Percentiles rank a stretch among this genome's conserved stretches.
These are phyloP conservation scores for Termitomyces sp. DNA, from an alignment of 768 basidiomycete species.

Conservation along the genomic window DNA sequence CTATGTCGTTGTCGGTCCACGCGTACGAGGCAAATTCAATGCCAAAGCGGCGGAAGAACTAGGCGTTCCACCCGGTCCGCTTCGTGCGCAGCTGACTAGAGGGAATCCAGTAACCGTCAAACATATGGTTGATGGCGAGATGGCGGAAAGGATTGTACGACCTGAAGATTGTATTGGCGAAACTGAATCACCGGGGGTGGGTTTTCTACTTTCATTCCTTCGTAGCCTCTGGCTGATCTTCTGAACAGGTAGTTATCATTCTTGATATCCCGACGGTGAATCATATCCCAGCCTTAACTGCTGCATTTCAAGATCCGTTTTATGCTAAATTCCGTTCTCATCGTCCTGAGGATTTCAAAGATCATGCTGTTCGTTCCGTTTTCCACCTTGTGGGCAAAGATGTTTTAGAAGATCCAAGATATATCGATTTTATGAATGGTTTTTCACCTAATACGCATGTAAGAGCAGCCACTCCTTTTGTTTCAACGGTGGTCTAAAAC, in stretches of 20 bases:
- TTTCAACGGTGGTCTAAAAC: neutral
- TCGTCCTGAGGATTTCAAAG: constrained; percentile 32
- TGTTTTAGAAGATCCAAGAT: constrained; percentile 68
- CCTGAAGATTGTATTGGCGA: constrained; percentile 62
- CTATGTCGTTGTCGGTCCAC: constrained; percentile 51
- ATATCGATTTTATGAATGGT: constrained; percentile 66
- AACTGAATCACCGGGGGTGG: constrained; percentile 45
- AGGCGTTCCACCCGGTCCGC: constrained; percentile 56
- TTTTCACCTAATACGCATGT: constrained; percentile 66
- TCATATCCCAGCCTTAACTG: constrained; percentile 50
- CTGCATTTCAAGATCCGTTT: constrained; percentile 43
- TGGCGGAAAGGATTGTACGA: constrained; percentile 43
- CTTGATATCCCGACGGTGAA: constrained; percentile 66
- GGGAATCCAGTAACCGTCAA: constrained; percentile 63
- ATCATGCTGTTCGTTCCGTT: constrained; percentile 47
- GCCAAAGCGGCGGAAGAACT: constrained; percentile 57
- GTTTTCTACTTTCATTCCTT: constrained; percentile 2
- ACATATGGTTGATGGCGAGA: constrained; percentile 40
- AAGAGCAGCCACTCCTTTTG: constrained; percentile 19
- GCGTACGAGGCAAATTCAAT: constrained; percentile 69
- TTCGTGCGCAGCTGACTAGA: constrained; percentile 56
- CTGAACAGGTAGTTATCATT: constrained; percentile 53
- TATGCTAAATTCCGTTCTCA: constrained; percentile 48
- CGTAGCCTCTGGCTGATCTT: neutral
- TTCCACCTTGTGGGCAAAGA: constrained; percentile 72